phyloP scores from a whole-genome alignment of 768 basidiomycete genomes.

The Calocera viscosa region DNA sequence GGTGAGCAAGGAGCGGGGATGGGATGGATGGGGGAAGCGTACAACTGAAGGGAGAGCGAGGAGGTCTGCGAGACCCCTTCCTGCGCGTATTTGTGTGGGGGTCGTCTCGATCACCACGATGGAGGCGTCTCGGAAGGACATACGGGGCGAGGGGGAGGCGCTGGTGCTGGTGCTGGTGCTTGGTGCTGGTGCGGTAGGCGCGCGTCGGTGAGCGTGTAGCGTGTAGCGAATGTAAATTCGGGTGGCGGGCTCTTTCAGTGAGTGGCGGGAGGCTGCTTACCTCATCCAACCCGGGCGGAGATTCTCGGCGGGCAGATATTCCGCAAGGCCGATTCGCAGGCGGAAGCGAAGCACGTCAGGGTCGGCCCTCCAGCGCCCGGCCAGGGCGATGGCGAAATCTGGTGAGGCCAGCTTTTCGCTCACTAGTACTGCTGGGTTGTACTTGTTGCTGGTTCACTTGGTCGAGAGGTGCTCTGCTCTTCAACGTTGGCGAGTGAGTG shows the following conservation, averaged over 20 bases:
- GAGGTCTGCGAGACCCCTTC: constrained; percentile 68
- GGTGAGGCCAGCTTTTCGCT: too few relatives aligned
- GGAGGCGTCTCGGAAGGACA: constrained; percentile 63
- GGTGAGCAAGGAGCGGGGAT: not conserved
- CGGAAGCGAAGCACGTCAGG: constrained; percentile 8
- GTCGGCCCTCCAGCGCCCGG: not conserved
- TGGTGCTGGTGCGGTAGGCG: too few relatives aligned
- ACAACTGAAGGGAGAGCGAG: constrained; percentile 66
- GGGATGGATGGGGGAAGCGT: constrained; percentile 26
- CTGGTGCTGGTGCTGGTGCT: not conserved
- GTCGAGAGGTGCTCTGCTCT: too few relatives aligned
- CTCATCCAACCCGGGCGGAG: too few relatives aligned
- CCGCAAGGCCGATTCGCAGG: not conserved
- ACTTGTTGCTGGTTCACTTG: too few relatives aligned
- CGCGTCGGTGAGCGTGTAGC: too few relatives aligned
- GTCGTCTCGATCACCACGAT: constrained; percentile 72
- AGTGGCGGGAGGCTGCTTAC: too few relatives aligned
- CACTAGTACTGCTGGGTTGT: too few relatives aligned
- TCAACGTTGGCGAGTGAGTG: too few relatives aligned
- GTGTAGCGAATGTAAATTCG: too few relatives aligned
- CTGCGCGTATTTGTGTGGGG: constrained; percentile 56
- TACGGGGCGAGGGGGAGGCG: not conserved
- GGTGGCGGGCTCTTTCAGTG: too few relatives aligned
- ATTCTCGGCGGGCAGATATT: not conserved
- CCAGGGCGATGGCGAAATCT: not conserved